Percentiles rank a stretch among this genome's conserved stretches.
These are phyloP conservation scores for Aspergillus udagawae DNA, from an alignment of 2,329 filamentous ascomycete species.

Conservation along the genomic window DNA sequence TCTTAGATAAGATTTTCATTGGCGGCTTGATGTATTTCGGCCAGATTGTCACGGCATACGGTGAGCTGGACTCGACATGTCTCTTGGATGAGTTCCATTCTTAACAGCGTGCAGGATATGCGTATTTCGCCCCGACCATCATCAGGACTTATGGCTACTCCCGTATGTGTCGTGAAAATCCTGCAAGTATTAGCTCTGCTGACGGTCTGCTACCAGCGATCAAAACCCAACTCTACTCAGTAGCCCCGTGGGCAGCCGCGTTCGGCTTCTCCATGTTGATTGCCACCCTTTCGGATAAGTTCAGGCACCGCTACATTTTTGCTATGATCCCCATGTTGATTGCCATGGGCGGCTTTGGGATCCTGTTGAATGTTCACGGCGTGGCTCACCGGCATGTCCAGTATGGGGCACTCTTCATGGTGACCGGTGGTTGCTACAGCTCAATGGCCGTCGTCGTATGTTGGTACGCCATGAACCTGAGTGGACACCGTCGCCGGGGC, in stretches of 20 bases:
- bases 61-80: slow-evolving; percentile 24
- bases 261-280: slow-evolving; percentile 76
- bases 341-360: slow-evolving; percentile 69
- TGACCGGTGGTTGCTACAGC: slow-evolving; percentile 73
- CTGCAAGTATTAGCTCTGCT: not conserved
- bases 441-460: slow-evolving; percentile 87
- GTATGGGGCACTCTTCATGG: slow-evolving; percentile 77
- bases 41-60: slow-evolving; percentile 71
- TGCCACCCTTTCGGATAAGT: slow-evolving; percentile 67
- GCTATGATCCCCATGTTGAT: slow-evolving; percentile 65
- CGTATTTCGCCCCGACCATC: slow-evolving; percentile 72
- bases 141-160: slow-evolving; percentile 63
- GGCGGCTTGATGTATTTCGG: slow-evolving; percentile 80
- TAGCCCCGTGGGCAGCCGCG: slow-evolving; percentile 63
- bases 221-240: slow-evolving; percentile 49
- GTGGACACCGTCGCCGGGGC: slow-evolving; percentile 65
- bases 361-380: slow-evolving; percentile 68
- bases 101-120: slow-evolving; percentile 50
- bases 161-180: slow-evolving; percentile 23
- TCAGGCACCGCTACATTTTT: slow-evolving; percentile 71
- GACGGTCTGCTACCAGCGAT: slow-evolving; percentile 35
- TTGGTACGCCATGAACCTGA: slow-evolving; percentile 79
- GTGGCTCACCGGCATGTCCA: slow-evolving; percentile 55
- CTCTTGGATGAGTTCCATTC: slow-evolving; percentile 2
- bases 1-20: slow-evolving; percentile 59